Percentiles rank a stretch among this genome's conserved stretches.
These are phyloP conservation scores for Craspedostauros australis DNA, from an alignment of 108 stramenopile species.

Conservation along the genomic window DNA sequence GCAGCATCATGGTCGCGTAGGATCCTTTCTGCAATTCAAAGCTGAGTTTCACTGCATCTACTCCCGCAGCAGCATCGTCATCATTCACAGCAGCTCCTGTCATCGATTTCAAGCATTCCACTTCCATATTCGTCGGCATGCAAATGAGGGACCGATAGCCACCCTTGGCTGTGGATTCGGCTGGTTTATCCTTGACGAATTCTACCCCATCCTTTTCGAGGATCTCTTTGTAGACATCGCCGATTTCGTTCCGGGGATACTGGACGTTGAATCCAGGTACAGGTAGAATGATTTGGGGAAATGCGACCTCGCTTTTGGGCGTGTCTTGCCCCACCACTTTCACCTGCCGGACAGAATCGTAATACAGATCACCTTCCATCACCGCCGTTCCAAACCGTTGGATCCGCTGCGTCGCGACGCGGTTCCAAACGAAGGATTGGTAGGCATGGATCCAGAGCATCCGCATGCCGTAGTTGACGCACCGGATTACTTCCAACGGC, in stretches of 20 bases:
- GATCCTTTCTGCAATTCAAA: slow-evolving; percentile 74
- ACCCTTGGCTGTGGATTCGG: slow-evolving; percentile 71
- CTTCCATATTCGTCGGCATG: slow-evolving; percentile 21
- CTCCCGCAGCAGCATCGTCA: slow-evolving; percentile 8
- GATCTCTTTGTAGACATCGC: slow-evolving; percentile 39
- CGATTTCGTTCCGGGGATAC: slow-evolving; percentile 69
- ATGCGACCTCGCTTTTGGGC: slow-evolving; percentile 9
- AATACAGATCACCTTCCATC: slow-evolving; percentile 59
- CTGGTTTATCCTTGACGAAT: slow-evolving; percentile 39
- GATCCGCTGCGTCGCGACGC: slow-evolving; percentile 57
- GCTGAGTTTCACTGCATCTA: slow-evolving; percentile 19
- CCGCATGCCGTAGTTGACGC: slow-evolving; percentile 48
- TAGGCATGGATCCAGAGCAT: slow-evolving; percentile 78
- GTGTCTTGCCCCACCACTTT: slow-evolving; percentile 23
- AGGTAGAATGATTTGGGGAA: slow-evolving; percentile 65
- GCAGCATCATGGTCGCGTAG: slow-evolving; percentile 77
- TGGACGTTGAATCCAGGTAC: slow-evolving; percentile 58
- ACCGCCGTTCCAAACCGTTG: slow-evolving; percentile 37
- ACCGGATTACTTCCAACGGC: slow-evolving; percentile 55
- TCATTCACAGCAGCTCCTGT: not conserved
- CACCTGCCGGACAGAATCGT: slow-evolving; percentile 7
- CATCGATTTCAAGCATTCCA: not conserved
- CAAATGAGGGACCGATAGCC: slow-evolving; percentile 61
- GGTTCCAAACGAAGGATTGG: slow-evolving; percentile 85
- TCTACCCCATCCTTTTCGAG: slow-evolving; percentile 43